A percentile compares a stretch with the other conserved stretches of the same genome.
Evolutionary conservation across 73 alveolate species (phyloP).

Genomic region (Paramecium pentaurelia): DNA sequence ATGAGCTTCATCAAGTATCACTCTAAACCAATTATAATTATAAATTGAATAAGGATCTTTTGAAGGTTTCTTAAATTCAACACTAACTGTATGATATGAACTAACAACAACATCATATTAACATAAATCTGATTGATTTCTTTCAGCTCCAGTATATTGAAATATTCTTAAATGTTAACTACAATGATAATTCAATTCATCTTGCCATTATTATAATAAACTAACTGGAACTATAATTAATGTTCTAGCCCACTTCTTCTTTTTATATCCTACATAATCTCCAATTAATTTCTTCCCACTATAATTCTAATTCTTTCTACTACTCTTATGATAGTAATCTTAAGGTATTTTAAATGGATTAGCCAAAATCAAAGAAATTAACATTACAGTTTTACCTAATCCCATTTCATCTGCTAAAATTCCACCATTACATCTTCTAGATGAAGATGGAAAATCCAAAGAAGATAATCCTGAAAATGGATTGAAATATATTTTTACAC

Average conservation of each 20-base stretch:
- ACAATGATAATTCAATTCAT: constrained; percentile 60
- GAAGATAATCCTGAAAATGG: constrained; percentile 65
- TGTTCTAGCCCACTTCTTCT: constrained; percentile 64
- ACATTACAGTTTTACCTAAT: constrained; percentile 78
- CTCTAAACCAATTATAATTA: constrained; percentile 56
- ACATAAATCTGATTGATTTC: constrained; percentile 17
- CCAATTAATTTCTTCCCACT: constrained; percentile 30
- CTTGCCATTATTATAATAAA: constrained; percentile 59
- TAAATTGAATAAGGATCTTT: constrained; percentile 1
- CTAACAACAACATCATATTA: constrained; percentile 58
- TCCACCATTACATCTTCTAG: constrained; percentile 67
- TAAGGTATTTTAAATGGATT: constrained; percentile 9
- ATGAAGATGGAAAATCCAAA: constrained; percentile 47
- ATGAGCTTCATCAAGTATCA: constrained; percentile 65
- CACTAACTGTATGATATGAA: constrained; percentile 64
- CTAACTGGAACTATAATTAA: constrained; percentile 62
- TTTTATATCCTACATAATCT: constrained; percentile 14
- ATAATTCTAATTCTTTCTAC: not conserved
- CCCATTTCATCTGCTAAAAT: constrained; percentile 86
- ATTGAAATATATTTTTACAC: constrained; percentile 53
- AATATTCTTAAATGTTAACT: not conserved
- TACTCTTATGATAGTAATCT: not conserved
- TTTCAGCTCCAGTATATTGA: constrained; percentile 37
- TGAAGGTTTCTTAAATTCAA: constrained; percentile 46
- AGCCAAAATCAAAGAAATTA: constrained; percentile 59